Evolutionary conservation across 208 protist species (phyloP), one percentile per base, ranked within the genome.

Genomic region (Leishmania guyanensis): DNA sequence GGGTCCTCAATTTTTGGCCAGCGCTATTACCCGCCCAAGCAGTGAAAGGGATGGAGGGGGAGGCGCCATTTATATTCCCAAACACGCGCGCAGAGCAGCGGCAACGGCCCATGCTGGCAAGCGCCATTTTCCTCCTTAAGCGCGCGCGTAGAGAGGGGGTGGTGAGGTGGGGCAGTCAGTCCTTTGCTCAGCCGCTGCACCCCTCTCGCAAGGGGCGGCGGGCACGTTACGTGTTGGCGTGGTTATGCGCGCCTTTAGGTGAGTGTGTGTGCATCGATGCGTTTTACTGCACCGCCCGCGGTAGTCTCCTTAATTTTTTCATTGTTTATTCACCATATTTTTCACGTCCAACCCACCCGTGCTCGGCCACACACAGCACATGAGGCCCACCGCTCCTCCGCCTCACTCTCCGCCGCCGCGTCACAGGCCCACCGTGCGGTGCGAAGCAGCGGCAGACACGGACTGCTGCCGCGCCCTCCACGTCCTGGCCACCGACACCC

Each of bases 1-100:
- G 99, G 99, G 9, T 92, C 86, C 29, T 85, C 88, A 39, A 95
- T 99, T 56, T 99, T 99, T 91, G 99, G 99, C 17, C 68, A 86
- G 17, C 95, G 99, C 72, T 91, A 93, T 79, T 98, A 91, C 77
- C 96, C 89, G 14, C 70, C 71, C 10, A 96, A 96, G 86, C 43
- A 76, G 53, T 17, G 58, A 36, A 48, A 6, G 43, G 68, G 48
- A 9, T 14, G 54, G 26, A 5, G 26, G 33, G 1, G 6, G n/a
- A 17, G 39, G 48, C 3, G 1, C 0, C 48, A 36, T 56, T 43
- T n/a, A 5, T 9, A 14, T 58, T 56, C 39, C 0, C n/a, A 8
- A 29, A 10, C 26, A 75, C 20, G 58, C 10, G 9, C 26, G 8
- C 26, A 64, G 58, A 33, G 26, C 9, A 64, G 58, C 12, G 16